Evolutionary conservation across 139 green algal species (phyloP).

Genomic region (Volvox africanus): DNA sequence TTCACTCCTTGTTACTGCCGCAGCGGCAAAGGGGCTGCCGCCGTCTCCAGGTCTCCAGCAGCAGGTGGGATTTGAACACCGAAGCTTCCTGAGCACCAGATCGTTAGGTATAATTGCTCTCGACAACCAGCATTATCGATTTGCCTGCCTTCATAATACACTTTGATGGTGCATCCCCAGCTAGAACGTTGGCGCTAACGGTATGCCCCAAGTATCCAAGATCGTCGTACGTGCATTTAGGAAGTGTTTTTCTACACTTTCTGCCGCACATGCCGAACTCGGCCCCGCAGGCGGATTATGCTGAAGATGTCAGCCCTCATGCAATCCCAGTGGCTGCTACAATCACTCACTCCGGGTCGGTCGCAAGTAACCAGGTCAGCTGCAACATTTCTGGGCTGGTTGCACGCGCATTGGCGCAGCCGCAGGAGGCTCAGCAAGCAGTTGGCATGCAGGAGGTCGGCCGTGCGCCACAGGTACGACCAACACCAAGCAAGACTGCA

Average conservation of each 20-base stretch:
- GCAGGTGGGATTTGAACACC: background rate
- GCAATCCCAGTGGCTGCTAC: background rate
- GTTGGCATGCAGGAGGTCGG: no score
- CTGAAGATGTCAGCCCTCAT: background rate
- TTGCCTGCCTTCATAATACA: background rate
- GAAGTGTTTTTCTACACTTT: background rate
- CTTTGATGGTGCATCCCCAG: background rate
- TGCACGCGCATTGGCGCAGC: slow-evolving; percentile 7
- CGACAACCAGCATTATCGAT: no score
- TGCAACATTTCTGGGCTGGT: slow-evolving; percentile 5
- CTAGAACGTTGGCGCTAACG: no score
- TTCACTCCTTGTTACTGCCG: background rate
- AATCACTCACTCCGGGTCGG: background rate
- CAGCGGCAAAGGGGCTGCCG: background rate
- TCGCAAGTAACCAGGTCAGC: slow-evolving; percentile 25
- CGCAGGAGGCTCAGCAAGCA: background rate
- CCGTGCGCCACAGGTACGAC: no score
- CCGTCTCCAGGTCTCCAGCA: background rate
- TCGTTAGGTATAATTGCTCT: no score
- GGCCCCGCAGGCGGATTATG: background rate
- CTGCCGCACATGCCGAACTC: no score
- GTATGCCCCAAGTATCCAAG: no score
- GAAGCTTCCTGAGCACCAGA: no score
- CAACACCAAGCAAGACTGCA: no score
- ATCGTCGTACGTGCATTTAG: background rate